Percentiles rank a stretch among this genome's conserved stretches.
Conservation (phyloP, 345 rosid genomes). For the Gynandropsis gynandra region DNA sequence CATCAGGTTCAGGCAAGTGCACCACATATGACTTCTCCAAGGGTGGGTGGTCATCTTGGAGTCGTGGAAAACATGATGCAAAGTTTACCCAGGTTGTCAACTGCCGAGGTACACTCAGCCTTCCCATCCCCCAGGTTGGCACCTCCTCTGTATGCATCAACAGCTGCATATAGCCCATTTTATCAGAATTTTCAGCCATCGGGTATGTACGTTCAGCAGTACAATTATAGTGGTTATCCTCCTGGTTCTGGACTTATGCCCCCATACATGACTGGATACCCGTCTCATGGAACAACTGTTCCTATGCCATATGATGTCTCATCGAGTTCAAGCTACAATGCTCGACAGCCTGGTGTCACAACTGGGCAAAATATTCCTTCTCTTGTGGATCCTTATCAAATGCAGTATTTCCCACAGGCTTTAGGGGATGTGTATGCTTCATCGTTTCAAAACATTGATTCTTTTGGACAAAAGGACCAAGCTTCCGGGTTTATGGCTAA, state of each 20-base stretch:
- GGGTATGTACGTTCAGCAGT: conserved; percentile 60
- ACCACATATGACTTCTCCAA: conserved; percentile 37
- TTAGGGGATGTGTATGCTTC: conserved; percentile 43
- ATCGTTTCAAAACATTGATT: conserved; percentile 45
- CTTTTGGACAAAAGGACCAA: conserved; percentile 42
- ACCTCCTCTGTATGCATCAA: conserved; percentile 55
- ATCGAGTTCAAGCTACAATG: conserved; percentile 35
- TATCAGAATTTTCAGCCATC: conserved; percentile 66
- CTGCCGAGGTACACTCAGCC: conserved; percentile 48
- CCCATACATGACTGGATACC: conserved; percentile 60
- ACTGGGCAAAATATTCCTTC: conserved; percentile 35
- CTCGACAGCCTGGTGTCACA: conserved; percentile 21
- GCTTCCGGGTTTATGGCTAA: conserved; percentile 37
- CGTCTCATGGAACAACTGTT: conserved; percentile 51
- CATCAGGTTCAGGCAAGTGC: conserved; percentile 40
- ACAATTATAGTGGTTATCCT: conserved; percentile 52
- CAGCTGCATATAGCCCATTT: conserved; percentile 57
- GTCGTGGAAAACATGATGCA: conserved; percentile 31
- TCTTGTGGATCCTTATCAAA: conserved; percentile 54
- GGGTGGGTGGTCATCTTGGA: conserved; percentile 36
- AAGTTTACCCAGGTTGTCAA: conserved; percentile 40
- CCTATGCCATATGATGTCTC: conserved; percentile 54
- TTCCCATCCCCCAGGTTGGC: conserved; percentile 59
- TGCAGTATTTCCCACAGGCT: conserved; percentile 67
- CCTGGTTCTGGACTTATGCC: conserved; percentile 48